Conservation (phyloP, 768 basidiomycete genomes). For the Mycena crocata region DNA sequence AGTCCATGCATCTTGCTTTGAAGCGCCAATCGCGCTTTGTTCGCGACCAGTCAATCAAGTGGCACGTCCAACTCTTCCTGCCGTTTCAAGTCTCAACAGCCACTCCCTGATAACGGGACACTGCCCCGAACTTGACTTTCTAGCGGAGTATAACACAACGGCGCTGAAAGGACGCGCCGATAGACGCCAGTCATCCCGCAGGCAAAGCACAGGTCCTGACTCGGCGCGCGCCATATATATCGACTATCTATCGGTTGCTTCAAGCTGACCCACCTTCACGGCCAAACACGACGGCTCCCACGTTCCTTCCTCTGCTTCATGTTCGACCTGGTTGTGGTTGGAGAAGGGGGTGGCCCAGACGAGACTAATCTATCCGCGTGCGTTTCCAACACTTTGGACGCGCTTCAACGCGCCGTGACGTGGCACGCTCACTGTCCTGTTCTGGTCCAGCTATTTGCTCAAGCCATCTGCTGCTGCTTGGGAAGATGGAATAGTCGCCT, state of each 20-base stretch:
- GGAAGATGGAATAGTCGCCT: conserved; percentile 83
- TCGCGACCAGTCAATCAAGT: conserved; percentile 25
- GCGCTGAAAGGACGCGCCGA: conserved; percentile 22
- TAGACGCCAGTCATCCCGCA: not conserved
- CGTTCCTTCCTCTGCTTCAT: conserved; percentile 36
- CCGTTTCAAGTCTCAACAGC: conserved; percentile 20
- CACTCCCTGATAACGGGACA: conserved; percentile 21
- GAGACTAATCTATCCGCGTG: conserved; percentile 92
- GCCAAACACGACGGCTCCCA: conserved; percentile 14
- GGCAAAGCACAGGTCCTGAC: not conserved
- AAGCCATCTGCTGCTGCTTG: conserved; percentile 76
- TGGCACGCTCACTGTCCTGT: conserved; percentile 28
- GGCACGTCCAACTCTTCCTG: conserved; percentile 9
- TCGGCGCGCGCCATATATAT: conserved; percentile 3
- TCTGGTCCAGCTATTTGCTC: conserved; percentile 78
- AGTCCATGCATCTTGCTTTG: conserved; percentile 15
- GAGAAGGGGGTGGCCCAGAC: conserved; percentile 87
- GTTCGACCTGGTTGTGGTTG: conserved; percentile 85
- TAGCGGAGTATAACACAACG: no score
- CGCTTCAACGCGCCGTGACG: no score
- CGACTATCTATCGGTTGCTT: conserved; percentile 4
- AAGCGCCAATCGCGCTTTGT: not conserved
- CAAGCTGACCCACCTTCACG: conserved; percentile 11
- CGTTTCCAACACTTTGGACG: conserved; percentile 26
- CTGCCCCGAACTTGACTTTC: conserved; percentile 22